A percentile compares a stretch with the other conserved stretches of the same genome.
phyloP scores from a whole-genome alignment of 495 filamentous ascomycete species.

The Aspergillus campestris region DNA sequence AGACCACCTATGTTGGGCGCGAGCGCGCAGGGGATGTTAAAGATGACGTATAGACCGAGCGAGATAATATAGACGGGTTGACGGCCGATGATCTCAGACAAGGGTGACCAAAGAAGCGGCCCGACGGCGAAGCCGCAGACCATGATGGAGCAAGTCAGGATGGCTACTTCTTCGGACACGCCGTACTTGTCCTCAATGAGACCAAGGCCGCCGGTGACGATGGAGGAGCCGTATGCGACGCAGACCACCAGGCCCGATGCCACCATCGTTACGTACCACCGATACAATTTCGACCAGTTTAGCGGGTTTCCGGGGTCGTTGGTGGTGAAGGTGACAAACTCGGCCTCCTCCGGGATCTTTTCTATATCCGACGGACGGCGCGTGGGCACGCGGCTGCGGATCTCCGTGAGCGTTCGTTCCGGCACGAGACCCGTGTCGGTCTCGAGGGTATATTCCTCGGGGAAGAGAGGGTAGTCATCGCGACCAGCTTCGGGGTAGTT shows the following conservation, averaged over 20 bases:
- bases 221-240: conserved; percentile 45
- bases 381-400: conserved; percentile 14
- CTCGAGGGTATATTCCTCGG: conserved; percentile 26
- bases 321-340: conserved; percentile 27
- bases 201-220: conserved; percentile 55
- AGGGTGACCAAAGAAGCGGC: conserved; percentile 50
- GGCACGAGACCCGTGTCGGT: conserved; percentile 24
- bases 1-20: conserved; percentile 47
- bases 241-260: conserved; percentile 47
- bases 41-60: conserved; percentile 42
- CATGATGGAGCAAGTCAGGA: conserved; percentile 42
- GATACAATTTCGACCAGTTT: conserved; percentile 42
- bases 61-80: conserved; percentile 46
- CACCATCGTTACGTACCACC: conserved; percentile 52
- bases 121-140: conserved; percentile 40
- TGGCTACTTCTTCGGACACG: conserved; percentile 53
- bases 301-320: conserved; percentile 44
- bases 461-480: conserved; percentile 16
- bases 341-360: conserved; percentile 11
- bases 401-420: conserved; percentile 16
- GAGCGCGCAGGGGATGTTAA: conserved; percentile 51
- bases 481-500: conserved; percentile 22
- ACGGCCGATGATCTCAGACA: conserved; percentile 72
- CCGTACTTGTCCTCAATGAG: conserved; percentile 51
- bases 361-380: conserved; percentile 11